A percentile compares a stretch with the other conserved stretches of the same genome.
Conservation (phyloP, 805 yeast genomes). For the Komagataella mondaviorum region DNA sequence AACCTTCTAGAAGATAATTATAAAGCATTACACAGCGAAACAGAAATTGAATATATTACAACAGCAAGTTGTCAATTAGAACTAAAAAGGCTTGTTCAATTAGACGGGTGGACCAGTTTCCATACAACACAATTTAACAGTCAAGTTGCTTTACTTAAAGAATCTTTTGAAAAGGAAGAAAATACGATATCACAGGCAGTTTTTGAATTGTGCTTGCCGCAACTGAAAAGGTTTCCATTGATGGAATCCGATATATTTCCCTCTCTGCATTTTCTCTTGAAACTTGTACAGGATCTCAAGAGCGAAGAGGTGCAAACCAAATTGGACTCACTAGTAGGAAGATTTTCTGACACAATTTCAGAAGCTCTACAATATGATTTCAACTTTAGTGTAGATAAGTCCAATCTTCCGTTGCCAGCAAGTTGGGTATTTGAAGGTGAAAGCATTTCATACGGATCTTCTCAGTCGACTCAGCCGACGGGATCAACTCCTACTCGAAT, state of each 20-base stretch:
- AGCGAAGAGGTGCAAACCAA: not conserved
- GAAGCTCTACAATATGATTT: not conserved
- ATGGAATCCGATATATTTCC: not conserved
- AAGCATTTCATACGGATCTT: not conserved
- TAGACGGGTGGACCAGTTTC: constrained; percentile 40
- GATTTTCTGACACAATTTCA: not conserved
- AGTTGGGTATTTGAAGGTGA: not conserved
- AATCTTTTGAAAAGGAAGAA: constrained; percentile 32
- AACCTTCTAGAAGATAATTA: constrained; percentile 40
- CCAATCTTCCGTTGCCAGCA: not conserved
- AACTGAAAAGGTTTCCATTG: not conserved
- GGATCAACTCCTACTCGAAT: not conserved
- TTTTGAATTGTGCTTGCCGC: not conserved
- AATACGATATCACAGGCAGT: not conserved
- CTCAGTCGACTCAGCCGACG: not conserved
- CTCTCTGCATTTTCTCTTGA: not conserved
- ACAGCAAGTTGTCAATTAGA: constrained; percentile 30
- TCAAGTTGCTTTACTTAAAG: constrained; percentile 27
- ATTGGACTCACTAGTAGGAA: not conserved
- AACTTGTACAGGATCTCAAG: not conserved
- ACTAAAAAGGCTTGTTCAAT: constrained; percentile 31
- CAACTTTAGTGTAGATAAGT: not conserved
- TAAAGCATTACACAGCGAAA: constrained; percentile 27
- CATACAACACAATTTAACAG: constrained; percentile 29
- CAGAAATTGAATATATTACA: constrained; percentile 39